Evolutionary conservation across 495 filamentous ascomycete species (phyloP).

Genomic region (Podospora australis): DNA sequence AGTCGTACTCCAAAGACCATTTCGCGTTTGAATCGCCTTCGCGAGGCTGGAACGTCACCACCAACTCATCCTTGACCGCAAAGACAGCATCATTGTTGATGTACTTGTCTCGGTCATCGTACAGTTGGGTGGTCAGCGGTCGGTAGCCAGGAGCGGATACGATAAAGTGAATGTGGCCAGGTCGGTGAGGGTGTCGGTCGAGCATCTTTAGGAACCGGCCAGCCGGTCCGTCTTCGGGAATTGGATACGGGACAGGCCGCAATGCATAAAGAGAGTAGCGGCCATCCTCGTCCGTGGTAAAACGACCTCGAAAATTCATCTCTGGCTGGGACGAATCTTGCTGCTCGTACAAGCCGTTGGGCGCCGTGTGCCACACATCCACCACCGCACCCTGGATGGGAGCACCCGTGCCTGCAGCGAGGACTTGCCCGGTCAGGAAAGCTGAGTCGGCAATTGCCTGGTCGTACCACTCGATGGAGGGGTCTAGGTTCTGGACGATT

Average conservation of each 20-base stretch:
- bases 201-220: constrained; percentile 48
- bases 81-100: constrained; percentile 64
- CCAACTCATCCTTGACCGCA: constrained; percentile 67
- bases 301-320: constrained; percentile 67
- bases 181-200: constrained; percentile 64
- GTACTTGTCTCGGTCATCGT: constrained; percentile 59
- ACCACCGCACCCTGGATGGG: constrained; percentile 57
- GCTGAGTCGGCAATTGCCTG: constrained; percentile 49
- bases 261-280: constrained; percentile 62
- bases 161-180: constrained; percentile 73
- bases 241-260: constrained; percentile 64
- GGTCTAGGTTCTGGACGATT: constrained; percentile 40
- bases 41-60: constrained; percentile 58
- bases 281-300: constrained; percentile 59
- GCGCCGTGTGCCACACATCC: constrained; percentile 73
- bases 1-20: constrained; percentile 54
- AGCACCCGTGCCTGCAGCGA: constrained; percentile 40
- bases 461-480: constrained; percentile 28
- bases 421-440: constrained; percentile 57
- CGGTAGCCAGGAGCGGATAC: constrained; percentile 33
- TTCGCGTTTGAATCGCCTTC: constrained; percentile 53
- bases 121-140: constrained; percentile 65
- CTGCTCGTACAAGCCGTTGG: constrained; percentile 76
- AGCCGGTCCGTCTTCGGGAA: constrained; percentile 59
- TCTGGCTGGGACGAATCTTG: constrained; percentile 66